Conservation (phyloP, 495 filamentous ascomycete species). For the Aspergillus baeticus region DNA sequence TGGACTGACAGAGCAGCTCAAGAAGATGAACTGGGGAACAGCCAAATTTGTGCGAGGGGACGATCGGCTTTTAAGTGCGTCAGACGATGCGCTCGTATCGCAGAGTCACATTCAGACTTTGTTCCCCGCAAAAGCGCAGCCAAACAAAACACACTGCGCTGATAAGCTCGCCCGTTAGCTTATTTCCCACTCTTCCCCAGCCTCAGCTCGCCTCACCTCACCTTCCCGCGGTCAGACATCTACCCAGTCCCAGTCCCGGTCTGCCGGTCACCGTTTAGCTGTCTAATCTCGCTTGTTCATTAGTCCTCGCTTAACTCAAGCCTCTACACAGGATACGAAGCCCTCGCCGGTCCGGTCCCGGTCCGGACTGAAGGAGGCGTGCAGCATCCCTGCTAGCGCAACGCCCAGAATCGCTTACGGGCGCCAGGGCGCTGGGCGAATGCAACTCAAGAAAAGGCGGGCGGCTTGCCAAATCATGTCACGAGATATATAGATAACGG, state of each 20-base stretch:
- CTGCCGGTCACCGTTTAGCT: not conserved
- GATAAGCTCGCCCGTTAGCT: constrained; percentile 1
- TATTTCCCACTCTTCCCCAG: not conserved
- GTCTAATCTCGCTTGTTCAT: too few species aligned
- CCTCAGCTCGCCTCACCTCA: not conserved
- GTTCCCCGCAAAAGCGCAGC: constrained; percentile 11
- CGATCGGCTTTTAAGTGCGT: not conserved
- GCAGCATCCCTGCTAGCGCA: not conserved
- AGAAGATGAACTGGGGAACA: not conserved
- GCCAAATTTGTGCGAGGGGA: too few species aligned
- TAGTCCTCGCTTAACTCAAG: too few species aligned
- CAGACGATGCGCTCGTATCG: constrained; percentile 1
- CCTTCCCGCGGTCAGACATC: not conserved
- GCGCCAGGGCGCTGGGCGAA: too few species aligned
- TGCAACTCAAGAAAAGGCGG: constrained; percentile 4
- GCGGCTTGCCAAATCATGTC: not conserved
- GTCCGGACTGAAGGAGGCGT: not conserved
- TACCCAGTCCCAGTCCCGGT: not conserved
- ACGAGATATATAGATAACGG: too few species aligned
- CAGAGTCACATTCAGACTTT: not conserved
- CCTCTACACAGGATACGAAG: not conserved
- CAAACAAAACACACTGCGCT: constrained; percentile 2
- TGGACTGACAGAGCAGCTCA: too few species aligned
- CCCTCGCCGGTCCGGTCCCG: constrained; percentile 3
- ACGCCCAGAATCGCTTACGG: not conserved